phyloP scores from a whole-genome alignment of 495 filamentous ascomycete genomes.

The Penicillium antarcticum region DNA sequence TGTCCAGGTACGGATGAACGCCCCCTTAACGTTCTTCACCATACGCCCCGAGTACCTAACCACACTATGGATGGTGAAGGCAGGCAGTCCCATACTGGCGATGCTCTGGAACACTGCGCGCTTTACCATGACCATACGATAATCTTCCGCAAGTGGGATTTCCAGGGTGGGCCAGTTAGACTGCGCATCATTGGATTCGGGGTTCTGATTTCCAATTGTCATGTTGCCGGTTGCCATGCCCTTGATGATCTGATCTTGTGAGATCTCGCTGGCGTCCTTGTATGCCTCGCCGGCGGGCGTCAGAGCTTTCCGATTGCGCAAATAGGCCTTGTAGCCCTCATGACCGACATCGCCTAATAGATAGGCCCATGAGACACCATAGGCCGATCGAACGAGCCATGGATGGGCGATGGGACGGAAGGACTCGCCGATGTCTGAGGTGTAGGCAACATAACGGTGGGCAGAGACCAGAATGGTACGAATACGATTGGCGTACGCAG shows the following conservation, averaged over 20 bases:
- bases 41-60: constrained; percentile 82
- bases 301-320: constrained; percentile 65
- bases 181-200: constrained; percentile 18
- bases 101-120: constrained; percentile 84
- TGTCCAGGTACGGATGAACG: constrained; percentile 71
- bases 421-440: constrained; percentile 93
- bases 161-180: constrained; percentile 29
- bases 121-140: constrained; percentile 85
- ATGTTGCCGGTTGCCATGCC: constrained; percentile 44
- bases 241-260: constrained; percentile 26
- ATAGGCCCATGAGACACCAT: constrained; percentile 91
- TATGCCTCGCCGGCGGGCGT: constrained; percentile 38
- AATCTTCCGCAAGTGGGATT: constrained; percentile 86
- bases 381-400: constrained; percentile 73
- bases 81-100: constrained; percentile 90
- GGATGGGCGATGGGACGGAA: constrained; percentile 93
- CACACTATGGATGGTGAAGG: constrained; percentile 91
- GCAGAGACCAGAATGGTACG: constrained; percentile 87
- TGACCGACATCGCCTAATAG: constrained; percentile 85
- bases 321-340: constrained; percentile 94
- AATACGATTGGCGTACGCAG: constrained; percentile 82
- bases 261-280: constrained; percentile 36
- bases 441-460: constrained; percentile 97
- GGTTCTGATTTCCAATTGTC: constrained; percentile 10
- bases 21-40: constrained; percentile 75